Conservation (phyloP, 2,329 filamentous ascomycete species). For the Leptodontidium sp. region DNA sequence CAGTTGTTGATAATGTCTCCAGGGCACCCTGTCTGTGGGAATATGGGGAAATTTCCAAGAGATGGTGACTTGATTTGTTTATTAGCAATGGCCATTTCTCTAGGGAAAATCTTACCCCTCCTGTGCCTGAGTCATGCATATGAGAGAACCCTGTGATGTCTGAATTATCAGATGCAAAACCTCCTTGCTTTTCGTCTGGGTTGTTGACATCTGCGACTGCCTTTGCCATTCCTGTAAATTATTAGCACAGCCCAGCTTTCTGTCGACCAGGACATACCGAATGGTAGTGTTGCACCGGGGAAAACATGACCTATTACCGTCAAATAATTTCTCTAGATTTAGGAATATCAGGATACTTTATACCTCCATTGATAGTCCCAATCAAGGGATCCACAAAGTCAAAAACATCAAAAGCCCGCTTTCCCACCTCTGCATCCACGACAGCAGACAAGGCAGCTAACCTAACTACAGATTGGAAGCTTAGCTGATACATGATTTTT, state of each 20-base stretch:
- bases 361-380: conserved; percentile 59
- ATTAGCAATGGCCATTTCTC: not conserved
- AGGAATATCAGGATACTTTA: not conserved
- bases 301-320: conserved; percentile 56
- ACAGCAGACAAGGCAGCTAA: not conserved
- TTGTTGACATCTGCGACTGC: conserved; percentile 58
- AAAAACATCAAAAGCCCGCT: not conserved
- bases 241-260: conserved; percentile 36
- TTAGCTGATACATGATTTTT: not conserved
- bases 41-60: conserved; percentile 56
- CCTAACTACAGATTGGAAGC: not conserved
- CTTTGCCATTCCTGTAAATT: conserved; percentile 58
- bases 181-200: conserved; percentile 54
- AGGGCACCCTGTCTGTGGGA: conserved; percentile 52
- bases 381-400: conserved; percentile 49
- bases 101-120: conserved; percentile 41
- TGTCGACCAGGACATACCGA: conserved; percentile 34
- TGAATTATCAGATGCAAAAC: conserved; percentile 56
- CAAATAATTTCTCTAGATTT: not conserved
- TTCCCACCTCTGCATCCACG: not conserved
- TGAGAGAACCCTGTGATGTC: conserved; percentile 60
- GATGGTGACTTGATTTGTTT: conserved; percentile 38
- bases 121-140: conserved; percentile 55
- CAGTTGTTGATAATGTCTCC: conserved; percentile 63
- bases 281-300: conserved; percentile 61